phyloP scores from a whole-genome alignment of 176 grass and related monocot genomes.

The Pharus latifolius region DNA sequence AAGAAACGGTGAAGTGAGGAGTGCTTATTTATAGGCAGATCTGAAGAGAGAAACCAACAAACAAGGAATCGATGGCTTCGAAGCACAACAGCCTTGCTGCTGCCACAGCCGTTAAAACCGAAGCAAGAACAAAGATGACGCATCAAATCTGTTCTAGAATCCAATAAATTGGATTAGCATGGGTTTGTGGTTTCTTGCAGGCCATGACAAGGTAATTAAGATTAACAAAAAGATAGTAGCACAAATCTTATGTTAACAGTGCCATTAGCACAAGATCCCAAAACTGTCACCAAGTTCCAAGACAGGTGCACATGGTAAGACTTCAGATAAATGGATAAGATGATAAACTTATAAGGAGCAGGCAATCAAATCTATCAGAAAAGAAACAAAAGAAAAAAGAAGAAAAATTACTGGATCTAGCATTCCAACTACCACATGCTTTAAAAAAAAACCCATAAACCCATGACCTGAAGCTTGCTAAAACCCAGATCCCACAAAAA shows the following conservation, averaged over 20 bases:
- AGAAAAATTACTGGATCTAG: conserved; percentile 3
- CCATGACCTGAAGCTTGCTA: background rate
- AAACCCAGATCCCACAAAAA: conserved; percentile 19
- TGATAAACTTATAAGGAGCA: background rate
- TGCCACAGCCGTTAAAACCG: conserved; percentile 8
- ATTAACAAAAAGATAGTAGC: background rate
- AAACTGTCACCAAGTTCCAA: background rate
- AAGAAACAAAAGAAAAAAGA: background rate
- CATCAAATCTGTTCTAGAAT: background rate
- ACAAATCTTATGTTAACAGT: background rate
- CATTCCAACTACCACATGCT: background rate
- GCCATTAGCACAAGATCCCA: conserved; percentile 5
- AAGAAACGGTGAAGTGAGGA: background rate
- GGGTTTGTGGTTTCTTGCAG: conserved; percentile 17
- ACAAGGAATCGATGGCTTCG: conserved; percentile 3
- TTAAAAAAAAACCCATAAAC: conserved; percentile 17
- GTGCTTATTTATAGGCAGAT: conserved; percentile 28
- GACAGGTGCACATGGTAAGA: background rate
- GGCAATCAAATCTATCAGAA: background rate
- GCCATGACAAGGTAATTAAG: background rate
- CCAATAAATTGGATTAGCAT: conserved; percentile 3
- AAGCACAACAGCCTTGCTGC: background rate
- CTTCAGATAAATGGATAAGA: conserved; percentile 3
- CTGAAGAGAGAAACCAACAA: conserved; percentile 10
- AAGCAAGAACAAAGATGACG: conserved; percentile 16